phyloP scores from a whole-genome alignment of 2,329 filamentous ascomycete species.

The Stagonosporopsis tanaceti region DNA sequence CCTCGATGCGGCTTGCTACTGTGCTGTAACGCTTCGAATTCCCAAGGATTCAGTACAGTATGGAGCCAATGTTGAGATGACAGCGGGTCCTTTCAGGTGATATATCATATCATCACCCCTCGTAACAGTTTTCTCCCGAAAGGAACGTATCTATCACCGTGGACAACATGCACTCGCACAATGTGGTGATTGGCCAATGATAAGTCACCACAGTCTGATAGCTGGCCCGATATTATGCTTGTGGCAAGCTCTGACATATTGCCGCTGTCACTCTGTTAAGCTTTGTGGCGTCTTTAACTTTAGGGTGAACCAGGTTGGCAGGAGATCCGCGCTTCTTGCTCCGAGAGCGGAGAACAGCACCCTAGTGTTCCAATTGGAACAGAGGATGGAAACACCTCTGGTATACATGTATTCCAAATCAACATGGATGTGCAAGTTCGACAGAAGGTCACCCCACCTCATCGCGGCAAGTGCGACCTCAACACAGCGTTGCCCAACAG shows the following conservation, averaged over 20 bases:
- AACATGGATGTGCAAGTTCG: conserved; percentile 7
- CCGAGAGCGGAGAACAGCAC: background rate
- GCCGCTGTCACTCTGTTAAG: conserved; percentile 38
- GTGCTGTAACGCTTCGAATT: background rate
- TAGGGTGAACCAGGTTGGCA: conserved; percentile 18
- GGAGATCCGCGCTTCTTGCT: background rate
- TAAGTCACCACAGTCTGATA: background rate
- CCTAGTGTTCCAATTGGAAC: background rate
- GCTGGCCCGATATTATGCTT: background rate
- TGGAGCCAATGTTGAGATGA: background rate
- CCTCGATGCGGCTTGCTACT: background rate
- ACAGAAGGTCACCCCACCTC: conserved; percentile 3
- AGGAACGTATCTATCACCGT: conserved; percentile 21
- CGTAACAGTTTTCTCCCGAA: conserved; percentile 15
- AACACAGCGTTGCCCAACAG: conserved; percentile 1
- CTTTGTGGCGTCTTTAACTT: conserved; percentile 45
- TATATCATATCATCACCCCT: conserved; percentile 9
- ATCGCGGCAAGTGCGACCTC: background rate
- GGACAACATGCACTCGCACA: conserved; percentile 4
- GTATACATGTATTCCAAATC: background rate
- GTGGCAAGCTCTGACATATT: conserved; percentile 31
- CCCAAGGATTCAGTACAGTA: background rate
- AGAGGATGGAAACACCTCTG: background rate
- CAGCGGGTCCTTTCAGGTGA: conserved; percentile 12
- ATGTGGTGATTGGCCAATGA: background rate